Percentiles rank a stretch among this genome's conserved stretches.
These are phyloP conservation scores for Tilletia caries DNA, from an alignment of 1,284 basidiomycete genomes.

Conservation along the genomic window DNA sequence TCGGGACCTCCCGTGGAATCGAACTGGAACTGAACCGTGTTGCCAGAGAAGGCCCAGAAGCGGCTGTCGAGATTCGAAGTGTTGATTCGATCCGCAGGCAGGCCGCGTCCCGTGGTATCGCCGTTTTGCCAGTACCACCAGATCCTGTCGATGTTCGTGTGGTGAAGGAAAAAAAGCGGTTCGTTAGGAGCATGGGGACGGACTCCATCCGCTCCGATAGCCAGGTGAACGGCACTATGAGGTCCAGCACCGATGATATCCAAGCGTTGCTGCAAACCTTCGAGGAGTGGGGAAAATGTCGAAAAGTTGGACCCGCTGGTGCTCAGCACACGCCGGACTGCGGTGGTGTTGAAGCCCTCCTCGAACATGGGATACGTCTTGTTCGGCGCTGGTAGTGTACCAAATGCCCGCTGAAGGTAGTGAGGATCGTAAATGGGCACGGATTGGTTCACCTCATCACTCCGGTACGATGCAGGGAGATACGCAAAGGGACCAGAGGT, in stretches of 20 bases:
- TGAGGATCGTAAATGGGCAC: not conserved
- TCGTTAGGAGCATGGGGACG: not conserved
- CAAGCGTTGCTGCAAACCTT: not conserved
- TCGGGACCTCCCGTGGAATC: not conserved
- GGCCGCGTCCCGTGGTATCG: conserved; percentile 15
- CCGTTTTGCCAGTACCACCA: conserved; percentile 20
- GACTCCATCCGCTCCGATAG: not conserved
- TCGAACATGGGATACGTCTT: not conserved
- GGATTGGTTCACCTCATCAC: not conserved
- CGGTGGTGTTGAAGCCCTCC: not conserved
- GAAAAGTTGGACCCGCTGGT: not conserved
- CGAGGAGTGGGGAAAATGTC: not conserved
- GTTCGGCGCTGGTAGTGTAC: not conserved
- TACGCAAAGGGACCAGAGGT: not conserved
- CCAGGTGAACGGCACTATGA: not conserved
- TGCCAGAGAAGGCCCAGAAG: not conserved
- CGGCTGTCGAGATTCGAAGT: conserved; percentile 11
- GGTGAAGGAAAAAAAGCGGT: conserved; percentile 21
- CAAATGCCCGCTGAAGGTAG: not conserved
- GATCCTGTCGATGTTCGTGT: conserved; percentile 20
- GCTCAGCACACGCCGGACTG: not conserved
- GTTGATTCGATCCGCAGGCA: no score
- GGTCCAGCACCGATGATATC: not conserved
- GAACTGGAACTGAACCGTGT: not conserved
- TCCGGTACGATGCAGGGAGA: not conserved